Evolutionary conservation across 768 basidiomycete species (phyloP).

Genomic region (Boletus vermiculosoides): DNA sequence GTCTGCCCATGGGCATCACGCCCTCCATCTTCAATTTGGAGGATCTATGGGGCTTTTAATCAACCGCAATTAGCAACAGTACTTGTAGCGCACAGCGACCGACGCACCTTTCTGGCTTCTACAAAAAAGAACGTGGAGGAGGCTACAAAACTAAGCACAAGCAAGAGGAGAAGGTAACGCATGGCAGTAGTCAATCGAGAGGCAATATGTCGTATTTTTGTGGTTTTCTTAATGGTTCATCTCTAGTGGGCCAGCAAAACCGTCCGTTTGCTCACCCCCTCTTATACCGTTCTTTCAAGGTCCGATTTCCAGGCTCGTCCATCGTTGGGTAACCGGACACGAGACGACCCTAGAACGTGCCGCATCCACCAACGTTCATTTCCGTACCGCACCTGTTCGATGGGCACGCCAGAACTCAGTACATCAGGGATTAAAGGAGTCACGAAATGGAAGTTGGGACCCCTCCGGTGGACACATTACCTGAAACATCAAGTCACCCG

Average conservation of each 20-base stretch:
- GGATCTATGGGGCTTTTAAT: conserved; percentile 20
- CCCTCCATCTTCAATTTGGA: conserved; percentile 10
- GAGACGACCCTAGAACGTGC: conserved; percentile 29
- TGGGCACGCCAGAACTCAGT: conserved; percentile 1
- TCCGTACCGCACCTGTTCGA: conserved; percentile 16
- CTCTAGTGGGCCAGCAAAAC: conserved; percentile 26
- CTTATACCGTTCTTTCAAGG: conserved; percentile 28
- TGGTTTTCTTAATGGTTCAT: conserved; percentile 27
- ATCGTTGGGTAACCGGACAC: conserved; percentile 10
- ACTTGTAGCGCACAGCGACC: neutral
- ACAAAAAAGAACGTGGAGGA: conserved; percentile 32
- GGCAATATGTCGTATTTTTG: neutral
- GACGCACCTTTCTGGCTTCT: conserved; percentile 27
- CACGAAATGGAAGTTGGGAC: conserved; percentile 20
- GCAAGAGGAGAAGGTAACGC: conserved; percentile 29
- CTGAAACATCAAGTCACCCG: neutral
- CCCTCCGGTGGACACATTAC: conserved; percentile 2
- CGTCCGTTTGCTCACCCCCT: conserved; percentile 3
- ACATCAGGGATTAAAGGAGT: neutral
- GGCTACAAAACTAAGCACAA: conserved; percentile 30
- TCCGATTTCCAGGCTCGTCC: conserved; percentile 14
- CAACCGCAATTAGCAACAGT: conserved; percentile 5
- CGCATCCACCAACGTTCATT: conserved; percentile 14
- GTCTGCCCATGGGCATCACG: neutral
- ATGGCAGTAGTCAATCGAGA: conserved; percentile 8